These are phyloP conservation scores for Paxillus rubicundulus DNA, from an alignment of 768 basidiomycete species.

Conservation along the genomic window DNA sequence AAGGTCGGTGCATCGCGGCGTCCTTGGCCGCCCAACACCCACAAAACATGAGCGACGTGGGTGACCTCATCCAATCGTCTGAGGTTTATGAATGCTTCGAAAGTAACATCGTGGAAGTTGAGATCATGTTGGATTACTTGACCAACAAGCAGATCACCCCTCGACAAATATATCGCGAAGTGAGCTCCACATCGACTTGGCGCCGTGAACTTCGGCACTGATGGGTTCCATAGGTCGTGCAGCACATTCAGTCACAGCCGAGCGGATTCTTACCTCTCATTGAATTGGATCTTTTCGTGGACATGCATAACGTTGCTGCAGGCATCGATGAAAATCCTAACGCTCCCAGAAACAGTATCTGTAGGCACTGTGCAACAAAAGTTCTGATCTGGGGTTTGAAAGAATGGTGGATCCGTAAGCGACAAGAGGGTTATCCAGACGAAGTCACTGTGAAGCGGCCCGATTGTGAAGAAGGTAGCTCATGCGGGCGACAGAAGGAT, in stretches of 20 bases:
- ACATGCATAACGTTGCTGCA: conserved; percentile 58
- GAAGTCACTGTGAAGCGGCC: conserved; percentile 53
- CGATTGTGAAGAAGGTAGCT: conserved; percentile 65
- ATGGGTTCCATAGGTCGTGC: conserved; percentile 50
- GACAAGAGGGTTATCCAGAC: conserved; percentile 64
- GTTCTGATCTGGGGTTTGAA: conserved; percentile 71
- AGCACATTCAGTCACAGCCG: conserved; percentile 58
- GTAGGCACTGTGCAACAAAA: conserved; percentile 72
- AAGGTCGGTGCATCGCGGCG: conserved; percentile 65
- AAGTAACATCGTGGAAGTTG: conserved; percentile 75
- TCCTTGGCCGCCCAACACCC: conserved; percentile 60
- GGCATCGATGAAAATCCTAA: conserved; percentile 55
- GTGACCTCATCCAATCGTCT: conserved; percentile 74
- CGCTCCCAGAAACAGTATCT: conserved; percentile 60
- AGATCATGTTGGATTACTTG: conserved; percentile 81
- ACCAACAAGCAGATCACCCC: conserved; percentile 60
- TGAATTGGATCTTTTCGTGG: conserved; percentile 67
- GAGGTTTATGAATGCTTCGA: conserved; percentile 81
- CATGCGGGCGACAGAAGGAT: conserved; percentile 62
- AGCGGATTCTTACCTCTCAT: conserved; percentile 63
- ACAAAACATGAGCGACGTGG: conserved; percentile 61
- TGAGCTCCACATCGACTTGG: conserved; percentile 26
- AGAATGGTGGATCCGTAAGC: conserved; percentile 83
- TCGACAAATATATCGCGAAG: conserved; percentile 75
- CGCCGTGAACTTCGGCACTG: conserved; percentile 1